Base-by-base conservation (phyloP, 1,284 basidiomycete species). In the Rhodotorula sp. region DNA sequence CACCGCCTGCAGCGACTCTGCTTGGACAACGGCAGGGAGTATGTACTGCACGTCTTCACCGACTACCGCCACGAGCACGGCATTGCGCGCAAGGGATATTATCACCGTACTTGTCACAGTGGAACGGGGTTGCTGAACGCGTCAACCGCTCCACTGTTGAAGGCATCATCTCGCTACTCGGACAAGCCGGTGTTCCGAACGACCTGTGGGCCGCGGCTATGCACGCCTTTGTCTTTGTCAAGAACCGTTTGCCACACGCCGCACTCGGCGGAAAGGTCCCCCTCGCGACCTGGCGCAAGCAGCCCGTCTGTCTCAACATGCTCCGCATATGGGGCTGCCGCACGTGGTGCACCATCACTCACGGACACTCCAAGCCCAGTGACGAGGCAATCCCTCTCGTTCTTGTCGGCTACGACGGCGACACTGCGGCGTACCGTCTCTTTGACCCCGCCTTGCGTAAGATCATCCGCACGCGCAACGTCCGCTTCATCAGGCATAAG, bases 11-110 rank as follows among this genome's bases (percentile, higher is more conserved):
- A 79, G 58, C 82, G 69, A 7, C 36, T 82, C 7, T 68, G 79
- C 3, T 70, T 77, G 69, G 81, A 85, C 76, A 80, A 81, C 39
- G 81, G 81, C 32, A 78, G 78, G 7, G 78, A 83, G 76, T 80
- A 79, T 68, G 57, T 69, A 15, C 71, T 67, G 3, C 72, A 74
- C 7, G 76, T 67, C 8, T 81, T 83, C 66, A 29, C 64, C 19
- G 70, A 67, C 1, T 80, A 78, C 54, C 79, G 82, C 7, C 69
- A 71, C 13, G 37, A 56, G 0, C 39, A 67, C 21, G 83, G 83
- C 27, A 84, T 81, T 2, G 55, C 67, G 32, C 78, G 73, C 34
- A 71, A 81, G 72, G 81, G 55, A 74, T 80, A 22, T 81, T 80
- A 25, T 76, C 81, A 0, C 83, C 84, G 66, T 79, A 84, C 67